Conservation (phyloP, 2,329 filamentous ascomycete species). For the Aspergillus candidus region DNA sequence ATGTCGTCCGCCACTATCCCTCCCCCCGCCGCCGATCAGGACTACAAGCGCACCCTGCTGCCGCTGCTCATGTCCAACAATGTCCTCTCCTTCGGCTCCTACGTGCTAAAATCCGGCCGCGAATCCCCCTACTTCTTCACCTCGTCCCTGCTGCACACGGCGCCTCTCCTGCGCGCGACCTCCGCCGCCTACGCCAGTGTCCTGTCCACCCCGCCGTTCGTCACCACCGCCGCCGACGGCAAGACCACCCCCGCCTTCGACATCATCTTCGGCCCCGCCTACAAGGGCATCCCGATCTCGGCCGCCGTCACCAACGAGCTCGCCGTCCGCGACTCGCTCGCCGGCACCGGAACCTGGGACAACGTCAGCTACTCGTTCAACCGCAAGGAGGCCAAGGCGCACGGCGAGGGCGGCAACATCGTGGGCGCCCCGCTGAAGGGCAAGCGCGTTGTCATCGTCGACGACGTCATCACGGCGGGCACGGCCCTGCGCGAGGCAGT, state of each 20-base stretch:
- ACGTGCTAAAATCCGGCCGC: constrained; percentile 79
- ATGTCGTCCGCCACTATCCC: constrained; percentile 22
- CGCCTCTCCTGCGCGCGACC: constrained; percentile 69
- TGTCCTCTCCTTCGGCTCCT: constrained; percentile 18
- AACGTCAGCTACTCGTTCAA: constrained; percentile 82
- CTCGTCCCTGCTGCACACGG: constrained; percentile 81
- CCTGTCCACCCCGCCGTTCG: constrained; percentile 44
- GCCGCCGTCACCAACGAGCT: constrained; percentile 71
- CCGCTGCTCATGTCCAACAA: constrained; percentile 17
- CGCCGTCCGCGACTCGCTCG: constrained; percentile 54
- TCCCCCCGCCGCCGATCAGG: constrained; percentile 22
- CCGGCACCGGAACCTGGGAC: constrained; percentile 53
- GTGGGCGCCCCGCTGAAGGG: constrained; percentile 81
- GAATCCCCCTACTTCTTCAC: constrained; percentile 96
- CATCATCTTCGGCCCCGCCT: constrained; percentile 84
- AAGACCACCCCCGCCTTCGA: constrained; percentile 56
- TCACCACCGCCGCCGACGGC: constrained; percentile 29
- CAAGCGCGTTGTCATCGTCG: constrained; percentile 81
- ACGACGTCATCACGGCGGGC: constrained; percentile 94
- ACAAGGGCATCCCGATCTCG: constrained; percentile 94
- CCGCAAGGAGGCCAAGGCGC: constrained; percentile 92
- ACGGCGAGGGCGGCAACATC: constrained; percentile 90
- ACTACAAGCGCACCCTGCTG: constrained; percentile 28
- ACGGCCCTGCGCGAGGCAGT: constrained; percentile 92
- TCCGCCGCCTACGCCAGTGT: constrained; percentile 71